Evolutionary conservation across 2,329 filamentous ascomycete species (phyloP), one percentile per base, ranked within the genome.

Genomic region (Sporothrix sp.): DNA sequence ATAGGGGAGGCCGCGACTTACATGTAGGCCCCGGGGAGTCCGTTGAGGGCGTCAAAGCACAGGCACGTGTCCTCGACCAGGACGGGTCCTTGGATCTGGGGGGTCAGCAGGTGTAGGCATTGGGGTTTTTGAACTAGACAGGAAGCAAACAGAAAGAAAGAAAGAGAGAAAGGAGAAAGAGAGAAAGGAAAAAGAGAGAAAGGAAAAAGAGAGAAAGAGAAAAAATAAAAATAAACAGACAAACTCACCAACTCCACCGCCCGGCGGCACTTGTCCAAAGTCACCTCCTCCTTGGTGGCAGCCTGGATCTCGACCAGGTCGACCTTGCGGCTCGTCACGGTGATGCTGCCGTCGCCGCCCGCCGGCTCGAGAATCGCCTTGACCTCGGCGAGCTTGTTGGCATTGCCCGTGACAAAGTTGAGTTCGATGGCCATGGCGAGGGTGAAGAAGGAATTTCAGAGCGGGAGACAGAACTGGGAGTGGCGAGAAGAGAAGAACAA

Each of bases 1-100:
- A 4, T 14, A 6, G 3, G 4, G 38, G 9, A 4, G 21, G 2
- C 5, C 35, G 18, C 35, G 27, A 69, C 79, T 59, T 74, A 95
- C 91, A 98, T 95, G 66, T 98, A 98, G 36, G 91, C 88, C 1
- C 93, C 93, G 2, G 93, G 93, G 27, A 98, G 75, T n/a, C 89
- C 90, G 53, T 86, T 81, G 54, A 96, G 77, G 18, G 91, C 90
- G 63, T 86, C 84, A 65, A 96, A 98, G 71, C 89, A 94, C 44
- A 98, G 75, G 58, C 89, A 89, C 14, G 93, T 98, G 67, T 98
- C 93, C 69, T 98, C 93, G 10, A 95, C 91, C 35, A 98, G 74
- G 8, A 96, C 93, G 3, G 94, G 90, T 1, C 89, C 89, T 61
- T 84, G 73, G 43, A 93, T 69, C 88, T 94, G 7, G 20, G 36